phyloP scores from a whole-genome alignment of 2,329 filamentous ascomycete species.

The Cladosporium oxysporum region DNA sequence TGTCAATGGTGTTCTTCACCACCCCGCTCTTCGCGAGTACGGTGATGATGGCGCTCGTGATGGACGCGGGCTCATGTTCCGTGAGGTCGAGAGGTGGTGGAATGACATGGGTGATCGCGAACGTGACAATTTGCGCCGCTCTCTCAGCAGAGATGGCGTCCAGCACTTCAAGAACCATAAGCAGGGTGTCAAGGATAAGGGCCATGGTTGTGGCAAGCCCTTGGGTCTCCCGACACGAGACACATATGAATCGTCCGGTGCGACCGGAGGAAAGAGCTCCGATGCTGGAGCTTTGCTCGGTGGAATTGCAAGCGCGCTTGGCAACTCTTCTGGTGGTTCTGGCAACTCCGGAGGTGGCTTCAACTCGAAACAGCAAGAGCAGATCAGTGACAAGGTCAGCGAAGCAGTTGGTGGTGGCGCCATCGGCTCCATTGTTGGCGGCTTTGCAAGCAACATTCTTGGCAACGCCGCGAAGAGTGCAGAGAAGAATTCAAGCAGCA shows the following conservation, averaged over 20 bases:
- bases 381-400: slow-evolving; percentile 55
- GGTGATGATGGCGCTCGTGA: slow-evolving; percentile 71
- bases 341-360: slow-evolving; percentile 46
- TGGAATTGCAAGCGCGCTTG: slow-evolving; percentile 16
- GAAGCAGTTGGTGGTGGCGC: slow-evolving; percentile 65
- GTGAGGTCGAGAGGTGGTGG: slow-evolving; percentile 85
- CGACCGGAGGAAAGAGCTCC: slow-evolving; percentile 36
- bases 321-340: neutral
- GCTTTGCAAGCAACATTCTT: slow-evolving; percentile 60
- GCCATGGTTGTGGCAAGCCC: slow-evolving; percentile 81
- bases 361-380: slow-evolving; percentile 27
- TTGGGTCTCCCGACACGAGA: slow-evolving; percentile 71
- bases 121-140: slow-evolving; percentile 67
- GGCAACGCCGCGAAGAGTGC: slow-evolving; percentile 49
- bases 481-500: slow-evolving; percentile 43
- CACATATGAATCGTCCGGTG: slow-evolving; percentile 46
- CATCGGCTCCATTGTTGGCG: slow-evolving; percentile 70
- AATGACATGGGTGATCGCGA: slow-evolving; percentile 61
- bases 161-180: slow-evolving; percentile 80
- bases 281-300: slow-evolving; percentile 5
- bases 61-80: slow-evolving; percentile 75
- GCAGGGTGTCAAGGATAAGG: slow-evolving; percentile 77
- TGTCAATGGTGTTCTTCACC: slow-evolving; percentile 79
- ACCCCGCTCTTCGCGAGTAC: slow-evolving; percentile 74
- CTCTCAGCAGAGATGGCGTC: slow-evolving; percentile 78